Percentiles rank a stretch among this genome's conserved stretches.
Conservation (phyloP, 192 early-diverging fungal genomes). For the Coemansia sp. region DNA sequence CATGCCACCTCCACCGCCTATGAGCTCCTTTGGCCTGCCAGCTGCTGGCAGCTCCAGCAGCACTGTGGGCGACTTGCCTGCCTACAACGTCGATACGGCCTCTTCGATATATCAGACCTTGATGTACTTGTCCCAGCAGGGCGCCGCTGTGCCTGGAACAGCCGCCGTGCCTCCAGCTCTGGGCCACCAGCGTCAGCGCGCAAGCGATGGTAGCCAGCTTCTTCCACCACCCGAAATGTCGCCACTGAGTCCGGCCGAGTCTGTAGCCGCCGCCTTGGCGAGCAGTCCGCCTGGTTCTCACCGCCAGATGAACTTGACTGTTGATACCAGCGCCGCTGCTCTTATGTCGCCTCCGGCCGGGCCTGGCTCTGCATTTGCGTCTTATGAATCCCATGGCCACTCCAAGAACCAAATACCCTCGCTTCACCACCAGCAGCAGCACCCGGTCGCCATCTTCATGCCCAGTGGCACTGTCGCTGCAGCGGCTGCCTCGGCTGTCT, state of each 20-base stretch:
- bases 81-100: constrained; percentile 17
- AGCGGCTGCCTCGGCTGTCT: not conserved
- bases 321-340: not conserved
- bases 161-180: not conserved
- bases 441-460: constrained; percentile 23
- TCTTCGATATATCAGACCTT: constrained; percentile 41
- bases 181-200: constrained; percentile 1
- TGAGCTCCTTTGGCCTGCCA: constrained; percentile 15
- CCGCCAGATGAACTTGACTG: constrained; percentile 1
- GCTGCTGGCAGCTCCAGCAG: not conserved
- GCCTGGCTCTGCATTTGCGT: constrained; percentile 18
- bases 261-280: constrained; percentile 12
- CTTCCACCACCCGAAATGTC: constrained; percentile 9
- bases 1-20: constrained; percentile 3
- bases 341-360: constrained; percentile 13
- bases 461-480: constrained; percentile 15
- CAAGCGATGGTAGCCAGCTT: not conserved
- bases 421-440: constrained; percentile 16
- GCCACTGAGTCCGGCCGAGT: constrained; percentile 16
- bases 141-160: not conserved
- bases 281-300: constrained; percentile 5
- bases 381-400: constrained; percentile 15
- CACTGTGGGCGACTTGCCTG: not conserved
- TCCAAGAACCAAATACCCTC: not conserved
- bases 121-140: constrained; percentile 24